Conservation (phyloP, 2,329 filamentous ascomycete species). For the Arthrinium phaeospermum region DNA sequence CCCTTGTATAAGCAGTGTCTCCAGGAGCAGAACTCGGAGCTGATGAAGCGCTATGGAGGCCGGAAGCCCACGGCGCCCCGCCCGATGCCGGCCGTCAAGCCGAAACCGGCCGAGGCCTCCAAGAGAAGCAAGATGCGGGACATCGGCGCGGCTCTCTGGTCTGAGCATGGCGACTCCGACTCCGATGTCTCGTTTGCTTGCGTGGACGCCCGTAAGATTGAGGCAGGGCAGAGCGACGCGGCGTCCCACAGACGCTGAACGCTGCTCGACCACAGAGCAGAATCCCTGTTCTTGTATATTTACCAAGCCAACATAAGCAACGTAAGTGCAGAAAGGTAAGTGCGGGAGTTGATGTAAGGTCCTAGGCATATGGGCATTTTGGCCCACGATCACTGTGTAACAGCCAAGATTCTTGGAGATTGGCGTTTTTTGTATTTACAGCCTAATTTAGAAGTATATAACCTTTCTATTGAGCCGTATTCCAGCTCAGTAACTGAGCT, state of each 20-base stretch:
- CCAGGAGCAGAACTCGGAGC: conserved; percentile 3
- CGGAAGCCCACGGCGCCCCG: not conserved
- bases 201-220: conserved; percentile 18
- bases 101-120: conserved; percentile 2
- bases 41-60: not conserved
- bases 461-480: conserved; percentile 6
- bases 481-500: not conserved
- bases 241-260: not conserved
- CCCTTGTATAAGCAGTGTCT: conserved; percentile 1
- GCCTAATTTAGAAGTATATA: conserved; percentile 2
- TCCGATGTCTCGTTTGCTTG: conserved; percentile 24
- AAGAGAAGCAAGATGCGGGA: not conserved
- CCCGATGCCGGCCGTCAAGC: not conserved
- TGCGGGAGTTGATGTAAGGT: not conserved
- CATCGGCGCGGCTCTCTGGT: not conserved
- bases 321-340: not conserved
- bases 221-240: not conserved
- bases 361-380: not conserved
- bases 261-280: not conserved
- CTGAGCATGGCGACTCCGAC: not conserved
- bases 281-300: not conserved
- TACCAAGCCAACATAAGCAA: not conserved
- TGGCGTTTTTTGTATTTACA: not conserved
- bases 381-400: not conserved
- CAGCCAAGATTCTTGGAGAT: not conserved